Evolutionary conservation across 2,329 filamentous ascomycete genomes (phyloP).

Genomic region (Cladosporium sp.): DNA sequence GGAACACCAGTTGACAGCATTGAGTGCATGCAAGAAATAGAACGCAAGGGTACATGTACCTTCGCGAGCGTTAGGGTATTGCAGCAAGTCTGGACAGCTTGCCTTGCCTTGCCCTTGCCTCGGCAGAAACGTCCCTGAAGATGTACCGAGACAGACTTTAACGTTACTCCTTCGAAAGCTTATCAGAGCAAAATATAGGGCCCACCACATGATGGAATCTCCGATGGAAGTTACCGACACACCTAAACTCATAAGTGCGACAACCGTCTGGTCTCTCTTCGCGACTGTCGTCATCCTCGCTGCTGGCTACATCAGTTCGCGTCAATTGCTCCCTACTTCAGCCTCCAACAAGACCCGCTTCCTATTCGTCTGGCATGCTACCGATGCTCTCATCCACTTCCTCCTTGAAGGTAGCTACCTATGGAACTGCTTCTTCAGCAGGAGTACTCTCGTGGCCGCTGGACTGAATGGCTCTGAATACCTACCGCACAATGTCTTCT

Average conservation of each 20-base stretch:
- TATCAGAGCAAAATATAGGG: neutral
- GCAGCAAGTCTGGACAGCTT: too few species aligned
- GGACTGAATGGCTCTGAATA: conserved; percentile 33
- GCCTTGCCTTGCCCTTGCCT: too few species aligned
- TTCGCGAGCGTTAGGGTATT: too few species aligned
- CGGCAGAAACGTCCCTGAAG: too few species aligned
- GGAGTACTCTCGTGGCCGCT: conserved; percentile 38
- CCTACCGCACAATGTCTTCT: conserved; percentile 47
- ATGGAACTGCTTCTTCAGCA: conserved; percentile 87
- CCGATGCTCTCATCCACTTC: conserved; percentile 88
- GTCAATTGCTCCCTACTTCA: conserved; percentile 48
- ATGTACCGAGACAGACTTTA: neutral
- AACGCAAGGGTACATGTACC: too few species aligned
- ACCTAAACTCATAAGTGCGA: conserved; percentile 37
- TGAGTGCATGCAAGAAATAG: too few species aligned
- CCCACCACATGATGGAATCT: neutral
- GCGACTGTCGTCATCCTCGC: conserved; percentile 52
- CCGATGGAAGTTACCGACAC: conserved; percentile 5
- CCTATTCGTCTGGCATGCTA: conserved; percentile 92
- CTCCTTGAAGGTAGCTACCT: conserved; percentile 87
- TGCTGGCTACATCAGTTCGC: conserved; percentile 48
- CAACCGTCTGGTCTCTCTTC: conserved; percentile 53
- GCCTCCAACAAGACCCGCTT: conserved; percentile 60
- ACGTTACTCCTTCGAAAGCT: neutral
- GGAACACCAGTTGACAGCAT: too few species aligned